phyloP scores from a whole-genome alignment of 2,329 filamentous ascomycete genomes.

The Aspergillus carbonarius region DNA sequence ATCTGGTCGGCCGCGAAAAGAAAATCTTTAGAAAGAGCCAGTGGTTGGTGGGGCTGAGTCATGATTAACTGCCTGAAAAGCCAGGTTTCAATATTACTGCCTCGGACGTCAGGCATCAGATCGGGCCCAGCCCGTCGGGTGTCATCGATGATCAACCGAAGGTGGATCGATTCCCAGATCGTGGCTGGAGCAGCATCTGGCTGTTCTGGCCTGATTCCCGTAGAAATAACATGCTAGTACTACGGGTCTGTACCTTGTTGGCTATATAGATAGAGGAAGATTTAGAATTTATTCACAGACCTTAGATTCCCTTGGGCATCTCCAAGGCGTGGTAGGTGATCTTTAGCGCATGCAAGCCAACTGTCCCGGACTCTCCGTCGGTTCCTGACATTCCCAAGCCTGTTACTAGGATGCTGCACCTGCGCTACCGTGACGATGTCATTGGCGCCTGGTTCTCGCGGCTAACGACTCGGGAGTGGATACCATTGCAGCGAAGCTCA shows the following conservation, averaged over 20 bases:
- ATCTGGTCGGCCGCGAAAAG: slow-evolving; percentile 2
- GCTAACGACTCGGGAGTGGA: slow-evolving; percentile 11
- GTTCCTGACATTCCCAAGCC: background rate
- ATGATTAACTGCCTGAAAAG: background rate
- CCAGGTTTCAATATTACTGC: background rate
- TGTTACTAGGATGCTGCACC: background rate
- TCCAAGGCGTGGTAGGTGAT: background rate
- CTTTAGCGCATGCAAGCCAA: background rate
- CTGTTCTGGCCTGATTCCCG: background rate
- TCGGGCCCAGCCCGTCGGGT: background rate
- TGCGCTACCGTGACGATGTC: background rate
- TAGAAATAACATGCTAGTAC: background rate
- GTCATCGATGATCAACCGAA: background rate
- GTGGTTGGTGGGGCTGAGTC: background rate
- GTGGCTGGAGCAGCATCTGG: background rate
- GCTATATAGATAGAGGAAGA: background rate
- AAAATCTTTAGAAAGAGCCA: slow-evolving; percentile 4
- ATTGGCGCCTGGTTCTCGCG: slow-evolving; percentile 1
- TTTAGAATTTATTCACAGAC: background rate
- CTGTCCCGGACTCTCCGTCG: background rate
- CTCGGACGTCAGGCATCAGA: background rate
- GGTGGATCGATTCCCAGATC: background rate
- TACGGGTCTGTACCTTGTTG: background rate
- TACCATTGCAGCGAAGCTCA: slow-evolving; percentile 7
- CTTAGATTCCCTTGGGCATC: too few species aligned